Evolutionary conservation across 129 eudicot species (phyloP).

Genomic region (Lactuca saligna): DNA sequence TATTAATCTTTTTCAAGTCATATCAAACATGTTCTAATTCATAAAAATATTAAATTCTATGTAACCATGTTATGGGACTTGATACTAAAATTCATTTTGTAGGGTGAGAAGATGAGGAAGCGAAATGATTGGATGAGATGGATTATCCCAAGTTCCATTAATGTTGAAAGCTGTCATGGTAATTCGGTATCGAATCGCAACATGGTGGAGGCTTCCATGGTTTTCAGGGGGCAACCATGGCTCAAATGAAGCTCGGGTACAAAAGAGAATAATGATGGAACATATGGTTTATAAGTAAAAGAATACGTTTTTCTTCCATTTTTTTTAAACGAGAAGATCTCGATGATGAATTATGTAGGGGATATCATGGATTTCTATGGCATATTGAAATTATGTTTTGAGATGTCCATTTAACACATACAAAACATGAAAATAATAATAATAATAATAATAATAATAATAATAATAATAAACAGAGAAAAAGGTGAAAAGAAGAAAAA

Average conservation of each 20-base stretch:
- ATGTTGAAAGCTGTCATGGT: slow-evolving; percentile 19
- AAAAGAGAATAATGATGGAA: neutral
- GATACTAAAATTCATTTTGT: neutral
- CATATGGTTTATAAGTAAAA: too few species aligned
- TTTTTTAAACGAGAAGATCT: slow-evolving; percentile 3
- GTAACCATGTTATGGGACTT: too few species aligned
- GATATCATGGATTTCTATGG: slow-evolving; percentile 36
- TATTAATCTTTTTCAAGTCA: neutral
- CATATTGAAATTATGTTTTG: neutral
- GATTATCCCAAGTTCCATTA: slow-evolving; percentile 22
- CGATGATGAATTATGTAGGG: slow-evolving; percentile 36
- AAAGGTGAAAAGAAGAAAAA: neutral
- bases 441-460: too few species aligned
- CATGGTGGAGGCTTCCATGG: too few species aligned
- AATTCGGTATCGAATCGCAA: too few species aligned
- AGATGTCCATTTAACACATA: too few species aligned
- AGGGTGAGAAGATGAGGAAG: slow-evolving; percentile 52
- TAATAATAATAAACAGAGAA: too few species aligned
- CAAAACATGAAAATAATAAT: too few species aligned
- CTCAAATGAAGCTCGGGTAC: slow-evolving; percentile 28
- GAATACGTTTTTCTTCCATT: too few species aligned
- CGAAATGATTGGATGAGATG: slow-evolving; percentile 55
- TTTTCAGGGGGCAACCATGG: slow-evolving; percentile 10
- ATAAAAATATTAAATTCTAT: too few species aligned
- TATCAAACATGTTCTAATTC: neutral